Evolutionary conservation across 139 green algal species (phyloP).

Genomic region (Micromonas commoda): DNA sequence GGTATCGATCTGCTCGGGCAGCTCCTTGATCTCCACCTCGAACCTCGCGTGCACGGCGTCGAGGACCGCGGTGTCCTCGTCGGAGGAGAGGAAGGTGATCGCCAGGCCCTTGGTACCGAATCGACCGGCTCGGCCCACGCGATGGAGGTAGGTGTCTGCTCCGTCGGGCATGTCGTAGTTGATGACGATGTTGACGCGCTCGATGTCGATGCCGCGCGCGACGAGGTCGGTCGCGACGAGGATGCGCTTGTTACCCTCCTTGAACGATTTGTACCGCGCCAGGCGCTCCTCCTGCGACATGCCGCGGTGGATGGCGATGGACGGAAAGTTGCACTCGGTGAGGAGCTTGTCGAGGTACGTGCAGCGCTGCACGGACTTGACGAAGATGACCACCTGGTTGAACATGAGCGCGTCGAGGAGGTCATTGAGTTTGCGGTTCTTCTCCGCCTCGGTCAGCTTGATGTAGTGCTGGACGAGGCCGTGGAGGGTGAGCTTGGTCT

Average conservation of each 20-base stretch:
- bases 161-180: constrained; percentile 99
- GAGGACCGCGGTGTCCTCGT: constrained; percentile 74
- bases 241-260: constrained; percentile 93
- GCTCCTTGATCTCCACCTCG: constrained; percentile 95
- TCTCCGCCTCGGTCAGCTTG: constrained; percentile 93
- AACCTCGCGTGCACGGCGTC: constrained; percentile 92
- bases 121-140: constrained; percentile 86
- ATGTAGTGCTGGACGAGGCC: constrained; percentile 97
- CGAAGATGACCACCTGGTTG: constrained; percentile 86
- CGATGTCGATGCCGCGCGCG: constrained; percentile 95
- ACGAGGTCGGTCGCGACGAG: constrained; percentile 97
- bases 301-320: constrained; percentile 78
- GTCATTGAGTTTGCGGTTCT: constrained; percentile 98
- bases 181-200: constrained; percentile 99
- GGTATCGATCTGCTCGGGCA: constrained; percentile 90
- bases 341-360: constrained; percentile 87
- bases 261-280: constrained; percentile 88
- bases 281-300: constrained; percentile 81
- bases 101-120: constrained; percentile 99
- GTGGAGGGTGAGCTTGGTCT: constrained; percentile 98
- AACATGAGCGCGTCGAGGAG: constrained; percentile 97
- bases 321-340: constrained; percentile 97
- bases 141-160: constrained; percentile 97
- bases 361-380: constrained; percentile 42
- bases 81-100: constrained; percentile 93